These are phyloP conservation scores for Pleurotus pulmonarius DNA, from an alignment of 768 basidiomycete genomes.

Conservation along the genomic window DNA sequence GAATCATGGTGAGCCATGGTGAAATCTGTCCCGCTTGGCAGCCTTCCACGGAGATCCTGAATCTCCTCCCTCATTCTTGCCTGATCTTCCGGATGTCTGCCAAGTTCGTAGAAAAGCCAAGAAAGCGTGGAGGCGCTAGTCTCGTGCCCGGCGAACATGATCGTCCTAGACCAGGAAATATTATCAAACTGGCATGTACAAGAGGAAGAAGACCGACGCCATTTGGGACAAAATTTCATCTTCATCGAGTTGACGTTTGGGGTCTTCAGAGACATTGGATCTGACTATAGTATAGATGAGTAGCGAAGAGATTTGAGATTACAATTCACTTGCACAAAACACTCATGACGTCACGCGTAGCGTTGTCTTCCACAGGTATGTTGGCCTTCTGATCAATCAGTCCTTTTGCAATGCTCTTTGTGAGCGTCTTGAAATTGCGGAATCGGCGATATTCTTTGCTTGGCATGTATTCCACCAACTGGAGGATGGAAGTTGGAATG, in stretches of 20 bases:
- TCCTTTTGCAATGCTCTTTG: constrained; percentile 1
- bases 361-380: neutral
- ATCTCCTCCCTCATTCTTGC: constrained; percentile 42
- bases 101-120: constrained; percentile 46
- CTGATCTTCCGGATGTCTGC: constrained; percentile 40
- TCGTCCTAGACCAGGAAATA: neutral
- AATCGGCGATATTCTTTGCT: constrained; percentile 1
- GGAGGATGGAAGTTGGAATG: neutral
- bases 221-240: constrained; percentile 25
- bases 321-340: constrained; percentile 22
- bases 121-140: constrained; percentile 35
- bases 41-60: constrained; percentile 14
- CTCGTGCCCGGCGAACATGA: constrained; percentile 29
- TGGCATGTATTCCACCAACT: constrained; percentile 2
- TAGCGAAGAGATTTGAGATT: neutral
- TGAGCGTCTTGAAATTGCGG: neutral
- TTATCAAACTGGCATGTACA: neutral
- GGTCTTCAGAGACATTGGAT: constrained; percentile 14
- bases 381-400: neutral
- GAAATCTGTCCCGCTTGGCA: neutral
- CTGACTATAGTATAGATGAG: constrained; percentile 8
- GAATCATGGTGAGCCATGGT: neutral
- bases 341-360: constrained; percentile 28
- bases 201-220: constrained; percentile 11
- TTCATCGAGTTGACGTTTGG: constrained; percentile 11